phyloP scores from a whole-genome alignment of 164 flowering plant species.

The Nymphaea thermarum region DNA sequence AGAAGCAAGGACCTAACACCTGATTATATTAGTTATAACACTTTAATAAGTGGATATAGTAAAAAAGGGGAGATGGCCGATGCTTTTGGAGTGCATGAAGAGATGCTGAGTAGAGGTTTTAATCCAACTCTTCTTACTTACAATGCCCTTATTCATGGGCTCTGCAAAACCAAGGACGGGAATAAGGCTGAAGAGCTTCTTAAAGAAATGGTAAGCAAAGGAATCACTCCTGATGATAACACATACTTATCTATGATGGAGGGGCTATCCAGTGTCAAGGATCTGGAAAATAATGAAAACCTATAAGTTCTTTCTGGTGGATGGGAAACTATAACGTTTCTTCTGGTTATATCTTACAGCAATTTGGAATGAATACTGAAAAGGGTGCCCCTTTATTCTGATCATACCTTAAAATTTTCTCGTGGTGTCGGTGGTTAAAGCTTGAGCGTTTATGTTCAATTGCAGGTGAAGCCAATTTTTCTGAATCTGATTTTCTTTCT shows the following conservation, averaged over 20 bases:
- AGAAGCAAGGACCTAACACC: slow-evolving; percentile 60
- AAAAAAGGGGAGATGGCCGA: slow-evolving; percentile 62
- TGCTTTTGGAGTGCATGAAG: slow-evolving; percentile 62
- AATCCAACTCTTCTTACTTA: slow-evolving; percentile 77
- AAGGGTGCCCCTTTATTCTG: background rate
- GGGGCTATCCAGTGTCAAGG: slow-evolving; percentile 24
- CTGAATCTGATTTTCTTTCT: no score
- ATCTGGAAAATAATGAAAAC: slow-evolving; percentile 2
- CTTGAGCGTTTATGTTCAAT: background rate
- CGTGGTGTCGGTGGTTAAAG: background rate
- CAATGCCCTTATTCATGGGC: slow-evolving; percentile 73
- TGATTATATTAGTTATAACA: slow-evolving; percentile 69
- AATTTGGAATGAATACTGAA: background rate
- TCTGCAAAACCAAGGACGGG: slow-evolving; percentile 56
- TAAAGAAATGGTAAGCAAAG: slow-evolving; percentile 70
- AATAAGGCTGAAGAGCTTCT: slow-evolving; percentile 59
- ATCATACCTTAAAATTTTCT: background rate
- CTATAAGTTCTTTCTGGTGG: background rate
- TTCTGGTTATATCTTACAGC: no score
- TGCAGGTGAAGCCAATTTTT: background rate
- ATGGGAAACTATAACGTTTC: no score
- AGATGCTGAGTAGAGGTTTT: slow-evolving; percentile 68
- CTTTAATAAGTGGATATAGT: slow-evolving; percentile 80
- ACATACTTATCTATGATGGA: slow-evolving; percentile 56
- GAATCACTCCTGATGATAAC: slow-evolving; percentile 63